phyloP scores from a whole-genome alignment of 1,139 yeast species.

The Wickerhamomyces sp. region DNA sequence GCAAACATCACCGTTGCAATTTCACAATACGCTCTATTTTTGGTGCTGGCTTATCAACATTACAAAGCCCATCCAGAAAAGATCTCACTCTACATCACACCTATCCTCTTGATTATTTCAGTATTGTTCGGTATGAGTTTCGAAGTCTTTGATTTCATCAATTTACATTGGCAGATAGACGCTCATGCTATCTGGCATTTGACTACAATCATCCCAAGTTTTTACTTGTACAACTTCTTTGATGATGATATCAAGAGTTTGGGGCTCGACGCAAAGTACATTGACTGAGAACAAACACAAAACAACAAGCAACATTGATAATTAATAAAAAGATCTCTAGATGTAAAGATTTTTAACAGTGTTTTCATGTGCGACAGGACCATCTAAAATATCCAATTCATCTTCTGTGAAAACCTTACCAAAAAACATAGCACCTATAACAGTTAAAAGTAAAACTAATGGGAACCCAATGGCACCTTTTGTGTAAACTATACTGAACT shows the following conservation, averaged over 20 bases:
- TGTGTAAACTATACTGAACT: slow-evolving; percentile 81
- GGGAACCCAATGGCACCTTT: slow-evolving; percentile 96
- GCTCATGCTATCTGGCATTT: slow-evolving; percentile 95
- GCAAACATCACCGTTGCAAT: slow-evolving; percentile 80
- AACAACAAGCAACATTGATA: not conserved
- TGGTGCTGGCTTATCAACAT: slow-evolving; percentile 28
- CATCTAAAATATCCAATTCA: slow-evolving; percentile 62
- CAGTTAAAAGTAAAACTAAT: slow-evolving; percentile 70
- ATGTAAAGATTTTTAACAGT: slow-evolving; percentile 29
- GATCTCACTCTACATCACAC: slow-evolving; percentile 33
- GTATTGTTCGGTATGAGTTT: slow-evolving; percentile 74
- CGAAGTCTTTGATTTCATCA: slow-evolving; percentile 88
- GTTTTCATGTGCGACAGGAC: slow-evolving; percentile 31
- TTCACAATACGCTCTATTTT: slow-evolving; percentile 50
- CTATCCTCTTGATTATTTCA: slow-evolving; percentile 43
- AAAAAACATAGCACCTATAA: slow-evolving; percentile 50
- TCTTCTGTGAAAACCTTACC: slow-evolving; percentile 57
- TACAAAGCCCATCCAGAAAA: slow-evolving; percentile 18
- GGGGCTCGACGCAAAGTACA: slow-evolving; percentile 5
- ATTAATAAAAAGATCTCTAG: not conserved
- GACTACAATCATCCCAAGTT: slow-evolving; percentile 62
- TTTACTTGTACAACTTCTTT: slow-evolving; percentile 31
- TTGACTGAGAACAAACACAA: slow-evolving; percentile 5
- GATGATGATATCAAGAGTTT: slow-evolving; percentile 25
- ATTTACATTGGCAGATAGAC: slow-evolving; percentile 63